A percentile compares a stretch with the other conserved stretches of the same genome.
Conservation (phyloP, 2,329 filamentous ascomycete species). For the Fusarium sp. region DNA sequence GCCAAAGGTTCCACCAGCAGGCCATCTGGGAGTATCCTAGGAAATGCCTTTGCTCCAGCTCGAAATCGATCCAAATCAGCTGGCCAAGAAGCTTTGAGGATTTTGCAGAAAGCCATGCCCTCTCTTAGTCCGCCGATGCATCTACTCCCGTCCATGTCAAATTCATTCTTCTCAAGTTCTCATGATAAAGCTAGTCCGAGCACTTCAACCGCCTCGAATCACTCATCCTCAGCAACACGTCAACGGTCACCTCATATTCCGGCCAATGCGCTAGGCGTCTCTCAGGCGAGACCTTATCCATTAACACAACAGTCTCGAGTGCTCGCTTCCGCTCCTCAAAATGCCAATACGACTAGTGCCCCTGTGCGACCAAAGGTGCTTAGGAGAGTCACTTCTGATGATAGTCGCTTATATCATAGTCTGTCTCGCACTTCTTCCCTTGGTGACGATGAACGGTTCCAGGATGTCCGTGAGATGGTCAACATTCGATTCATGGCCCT, state of each 20-base stretch:
- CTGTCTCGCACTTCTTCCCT: conserved; percentile 85
- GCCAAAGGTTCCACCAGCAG: conserved; percentile 40
- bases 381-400: conserved; percentile 66
- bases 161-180: conserved; percentile 57
- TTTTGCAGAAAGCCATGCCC: conserved; percentile 68
- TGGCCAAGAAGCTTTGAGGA: conserved; percentile 69
- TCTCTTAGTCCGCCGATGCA: conserved; percentile 58
- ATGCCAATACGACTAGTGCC: conserved; percentile 12
- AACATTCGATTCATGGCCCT: conserved; percentile 93
- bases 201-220: conserved; percentile 7
- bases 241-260: conserved; percentile 13
- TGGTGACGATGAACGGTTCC: conserved; percentile 85
- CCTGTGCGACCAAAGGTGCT: conserved; percentile 46
- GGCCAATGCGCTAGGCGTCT: conserved; percentile 9
- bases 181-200: conserved; percentile 43
- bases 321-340: conserved; percentile 10
- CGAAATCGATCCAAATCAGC: conserved; percentile 67
- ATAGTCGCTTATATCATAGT: conserved; percentile 81
- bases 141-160: conserved; percentile 59
- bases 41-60: conserved; percentile 61
- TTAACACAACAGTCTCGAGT: conserved; percentile 23
- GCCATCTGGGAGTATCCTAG: conserved; percentile 54
- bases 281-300: conserved; percentile 29
- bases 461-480: conserved; percentile 84
- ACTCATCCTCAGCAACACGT: conserved; percentile 19